phyloP scores from a whole-genome alignment of 208 protist species.

The Leishmania tarentolae region DNA sequence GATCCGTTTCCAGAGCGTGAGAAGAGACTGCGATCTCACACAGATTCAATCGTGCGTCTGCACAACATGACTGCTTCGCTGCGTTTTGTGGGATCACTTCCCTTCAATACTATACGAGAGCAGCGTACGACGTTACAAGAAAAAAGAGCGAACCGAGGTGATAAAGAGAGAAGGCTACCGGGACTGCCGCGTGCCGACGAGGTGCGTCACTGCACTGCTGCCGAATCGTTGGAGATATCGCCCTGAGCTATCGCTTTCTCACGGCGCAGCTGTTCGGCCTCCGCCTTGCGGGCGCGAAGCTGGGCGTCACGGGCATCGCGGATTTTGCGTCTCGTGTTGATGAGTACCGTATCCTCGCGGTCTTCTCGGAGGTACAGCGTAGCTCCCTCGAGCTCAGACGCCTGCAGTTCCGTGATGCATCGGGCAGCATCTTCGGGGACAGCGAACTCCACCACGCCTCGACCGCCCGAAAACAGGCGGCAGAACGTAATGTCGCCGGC shows the following conservation, averaged over 20 bases:
- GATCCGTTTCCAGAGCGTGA: not conserved
- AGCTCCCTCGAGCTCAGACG: slow-evolving; percentile 80
- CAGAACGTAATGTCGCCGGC: slow-evolving; percentile 84
- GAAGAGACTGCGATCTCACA: not conserved
- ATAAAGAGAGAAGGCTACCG: not conserved
- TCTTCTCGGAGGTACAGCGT: slow-evolving; percentile 88
- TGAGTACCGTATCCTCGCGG: slow-evolving; percentile 83
- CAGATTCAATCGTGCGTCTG: not conserved
- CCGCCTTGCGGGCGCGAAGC: slow-evolving; percentile 77
- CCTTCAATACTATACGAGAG: not conserved
- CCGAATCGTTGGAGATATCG: slow-evolving; percentile 24
- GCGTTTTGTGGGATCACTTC: not conserved
- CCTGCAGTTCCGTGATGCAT: slow-evolving; percentile 87
- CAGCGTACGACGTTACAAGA: not conserved
- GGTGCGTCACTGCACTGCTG: not conserved
- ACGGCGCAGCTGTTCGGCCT: slow-evolving; percentile 53
- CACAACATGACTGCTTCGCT: not conserved
- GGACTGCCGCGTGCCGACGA: not conserved
- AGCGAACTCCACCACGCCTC: slow-evolving; percentile 85
- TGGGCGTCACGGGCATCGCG: slow-evolving; percentile 78
- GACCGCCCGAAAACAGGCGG: slow-evolving; percentile 72
- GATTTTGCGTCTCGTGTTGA: slow-evolving; percentile 83
- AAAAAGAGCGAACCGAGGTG: not conserved
- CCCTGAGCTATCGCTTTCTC: slow-evolving; percentile 60
- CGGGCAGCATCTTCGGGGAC: slow-evolving; percentile 80